A percentile compares a stretch with the other conserved stretches of the same genome.
phyloP scores from a whole-genome alignment of 345 rosid species.

The Hypericum perforatum region DNA sequence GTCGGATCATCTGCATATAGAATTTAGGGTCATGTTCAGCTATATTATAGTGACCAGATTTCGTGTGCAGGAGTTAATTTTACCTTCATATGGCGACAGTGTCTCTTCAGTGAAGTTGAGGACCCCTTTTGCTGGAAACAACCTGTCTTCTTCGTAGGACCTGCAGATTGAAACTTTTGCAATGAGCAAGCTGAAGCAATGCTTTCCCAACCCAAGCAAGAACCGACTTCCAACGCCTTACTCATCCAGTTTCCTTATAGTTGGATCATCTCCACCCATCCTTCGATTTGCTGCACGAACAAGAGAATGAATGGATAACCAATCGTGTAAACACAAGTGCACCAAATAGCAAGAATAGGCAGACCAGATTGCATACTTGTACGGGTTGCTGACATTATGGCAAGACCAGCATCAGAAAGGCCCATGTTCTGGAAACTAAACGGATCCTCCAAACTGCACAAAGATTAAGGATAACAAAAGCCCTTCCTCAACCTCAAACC shows the following conservation, averaged over 20 bases:
- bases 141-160: slow-evolving; percentile 20
- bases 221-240: slow-evolving; percentile 24
- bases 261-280: slow-evolving; percentile 16
- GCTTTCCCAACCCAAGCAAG: slow-evolving; percentile 1
- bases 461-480: slow-evolving; percentile 19
- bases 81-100: too few species aligned
- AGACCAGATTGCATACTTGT: not conserved
- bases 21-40: slow-evolving; percentile 2
- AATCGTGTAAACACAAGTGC: slow-evolving; percentile 1
- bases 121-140: not conserved
- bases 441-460: slow-evolving; percentile 51
- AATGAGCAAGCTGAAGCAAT: not conserved
- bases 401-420: slow-evolving; percentile 74
- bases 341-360: not conserved
- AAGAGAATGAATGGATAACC: not conserved
- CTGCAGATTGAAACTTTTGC: slow-evolving; percentile 14
- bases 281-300: slow-evolving; percentile 29
- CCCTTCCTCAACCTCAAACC: not conserved
- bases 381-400: slow-evolving; percentile 7
- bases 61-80: too few species aligned
- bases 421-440: slow-evolving; percentile 64
- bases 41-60: not conserved
- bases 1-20: slow-evolving; percentile 14
- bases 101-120: too few species aligned
- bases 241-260: slow-evolving; percentile 28